A percentile compares a stretch with the other conserved stretches of the same genome.
Conservation (phyloP, 768 basidiomycete species). For the Auriscalpium orientale region DNA sequence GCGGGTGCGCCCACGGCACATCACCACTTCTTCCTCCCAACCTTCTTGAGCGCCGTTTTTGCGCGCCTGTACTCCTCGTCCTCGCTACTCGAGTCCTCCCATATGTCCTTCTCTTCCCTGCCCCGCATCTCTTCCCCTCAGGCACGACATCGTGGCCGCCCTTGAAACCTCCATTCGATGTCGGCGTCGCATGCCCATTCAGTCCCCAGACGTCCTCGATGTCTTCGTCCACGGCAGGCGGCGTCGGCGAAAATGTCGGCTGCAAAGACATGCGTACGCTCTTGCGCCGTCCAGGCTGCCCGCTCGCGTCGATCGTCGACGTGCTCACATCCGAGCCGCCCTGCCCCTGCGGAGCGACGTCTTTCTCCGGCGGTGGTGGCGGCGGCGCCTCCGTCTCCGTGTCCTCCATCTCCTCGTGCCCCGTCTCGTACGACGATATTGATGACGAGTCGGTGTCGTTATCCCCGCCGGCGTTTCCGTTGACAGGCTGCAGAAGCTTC, state of each 20-base stretch:
- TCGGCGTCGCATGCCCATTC: constrained; percentile 5
- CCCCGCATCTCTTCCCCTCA: constrained; percentile 12
- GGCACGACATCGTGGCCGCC: constrained; percentile 21
- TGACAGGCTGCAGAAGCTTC: constrained; percentile 1
- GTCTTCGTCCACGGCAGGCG: constrained; percentile 55
- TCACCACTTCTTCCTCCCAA: constrained; percentile 33
- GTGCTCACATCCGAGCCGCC: constrained; percentile 23
- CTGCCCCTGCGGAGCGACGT: constrained; percentile 12
- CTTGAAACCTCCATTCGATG: constrained; percentile 10
- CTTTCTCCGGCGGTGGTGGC: constrained; percentile 10
- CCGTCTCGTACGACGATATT: constrained; percentile 62
- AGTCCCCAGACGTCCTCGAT: constrained; percentile 22
- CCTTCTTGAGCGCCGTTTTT: constrained; percentile 41
- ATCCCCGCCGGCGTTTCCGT: background rate
- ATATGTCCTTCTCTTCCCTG: constrained; percentile 32
- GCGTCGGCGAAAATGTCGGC: constrained; percentile 68
- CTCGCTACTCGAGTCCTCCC: constrained; percentile 72
- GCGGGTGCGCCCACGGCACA: background rate
- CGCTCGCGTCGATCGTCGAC: constrained; percentile 16
- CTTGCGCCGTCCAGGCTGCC: constrained; percentile 37
- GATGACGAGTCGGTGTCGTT: constrained; percentile 22
- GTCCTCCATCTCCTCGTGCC: constrained; percentile 43
- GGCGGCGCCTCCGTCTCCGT: constrained; percentile 11
- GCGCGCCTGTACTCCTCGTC: constrained; percentile 61
- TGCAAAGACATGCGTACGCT: constrained; percentile 73